A percentile compares a stretch with the other conserved stretches of the same genome.
phyloP scores from a whole-genome alignment of 2,329 filamentous ascomycete species.

The Sporothrix humicola region DNA sequence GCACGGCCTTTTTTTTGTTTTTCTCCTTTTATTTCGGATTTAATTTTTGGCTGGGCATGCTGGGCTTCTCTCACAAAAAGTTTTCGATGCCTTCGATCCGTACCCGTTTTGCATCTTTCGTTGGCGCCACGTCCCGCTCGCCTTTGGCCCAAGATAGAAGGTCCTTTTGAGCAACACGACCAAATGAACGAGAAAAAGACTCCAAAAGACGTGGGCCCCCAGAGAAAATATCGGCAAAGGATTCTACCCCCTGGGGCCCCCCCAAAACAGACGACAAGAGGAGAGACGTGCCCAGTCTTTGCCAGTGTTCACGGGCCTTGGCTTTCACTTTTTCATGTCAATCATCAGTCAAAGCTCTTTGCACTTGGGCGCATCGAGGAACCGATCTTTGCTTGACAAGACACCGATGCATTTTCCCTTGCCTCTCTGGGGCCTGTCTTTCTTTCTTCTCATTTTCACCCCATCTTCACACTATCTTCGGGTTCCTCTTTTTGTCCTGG shows the following conservation, averaged over 20 bases:
- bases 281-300: too few relatives aligned
- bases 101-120: constrained; percentile 2
- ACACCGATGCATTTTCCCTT: not conserved
- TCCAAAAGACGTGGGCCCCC: not conserved
- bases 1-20: not conserved
- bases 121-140: constrained; percentile 13
- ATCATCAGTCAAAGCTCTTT: too few relatives aligned
- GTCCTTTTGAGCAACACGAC: not conserved
- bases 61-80: too few relatives aligned
- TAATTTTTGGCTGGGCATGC: not conserved
- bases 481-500: not conserved
- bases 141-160: constrained; percentile 23
- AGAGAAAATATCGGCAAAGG: not conserved
- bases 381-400: constrained; percentile 4
- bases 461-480: not conserved
- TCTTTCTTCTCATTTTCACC: too few relatives aligned
- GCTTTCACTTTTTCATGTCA: not conserved
- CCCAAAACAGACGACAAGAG: too few relatives aligned
- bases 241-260: not conserved
- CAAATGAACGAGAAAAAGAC: not conserved
- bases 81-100: not conserved
- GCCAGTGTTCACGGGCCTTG: not conserved
- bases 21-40: not conserved
- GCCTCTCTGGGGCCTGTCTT: not conserved
- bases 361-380: not conserved